Percentiles rank a stretch among this genome's conserved stretches.
phyloP scores from a whole-genome alignment of 1,139 yeast species.

The Yamadazyma oceani region DNA sequence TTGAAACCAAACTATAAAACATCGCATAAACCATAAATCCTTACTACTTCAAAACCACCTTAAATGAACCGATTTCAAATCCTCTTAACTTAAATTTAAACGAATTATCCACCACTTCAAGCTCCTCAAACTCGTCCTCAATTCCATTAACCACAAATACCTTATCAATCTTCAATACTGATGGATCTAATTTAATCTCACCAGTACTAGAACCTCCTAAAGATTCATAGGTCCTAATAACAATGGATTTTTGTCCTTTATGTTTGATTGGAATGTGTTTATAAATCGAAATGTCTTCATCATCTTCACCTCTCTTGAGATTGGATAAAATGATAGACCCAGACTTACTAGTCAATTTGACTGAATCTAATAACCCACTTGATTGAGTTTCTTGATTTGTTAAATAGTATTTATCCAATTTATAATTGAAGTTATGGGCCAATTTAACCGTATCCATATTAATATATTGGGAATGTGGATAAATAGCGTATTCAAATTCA shows the following conservation, averaged over 20 bases:
- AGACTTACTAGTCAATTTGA: constrained; percentile 40
- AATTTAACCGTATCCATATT: constrained; percentile 64
- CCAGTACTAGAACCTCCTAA: constrained; percentile 74
- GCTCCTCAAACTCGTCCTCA: constrained; percentile 55
- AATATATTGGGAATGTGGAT: constrained; percentile 75
- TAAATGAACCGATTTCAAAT: constrained; percentile 75
- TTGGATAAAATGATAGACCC: constrained; percentile 60
- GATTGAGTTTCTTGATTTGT: constrained; percentile 6
- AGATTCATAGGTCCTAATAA: constrained; percentile 79
- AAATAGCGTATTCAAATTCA: constrained; percentile 75
- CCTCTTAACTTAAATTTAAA: constrained; percentile 58
- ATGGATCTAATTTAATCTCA: constrained; percentile 37
- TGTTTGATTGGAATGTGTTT: constrained; percentile 36
- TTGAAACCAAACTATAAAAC: neutral
- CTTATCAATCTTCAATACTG: constrained; percentile 38
- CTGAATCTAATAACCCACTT: constrained; percentile 15
- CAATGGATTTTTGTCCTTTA: constrained; percentile 51
- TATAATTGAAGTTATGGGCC: constrained; percentile 80
- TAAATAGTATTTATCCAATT: constrained; percentile 22
- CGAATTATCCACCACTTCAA: constrained; percentile 24
- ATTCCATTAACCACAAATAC: constrained; percentile 66
- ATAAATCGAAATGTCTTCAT: constrained; percentile 49
- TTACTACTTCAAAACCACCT: constrained; percentile 36
- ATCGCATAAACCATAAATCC: neutral
- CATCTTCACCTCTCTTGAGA: constrained; percentile 87